Evolutionary conservation across 2,329 filamentous ascomycete genomes (phyloP).

Genomic region (Cadophora luteo-olivacea): DNA sequence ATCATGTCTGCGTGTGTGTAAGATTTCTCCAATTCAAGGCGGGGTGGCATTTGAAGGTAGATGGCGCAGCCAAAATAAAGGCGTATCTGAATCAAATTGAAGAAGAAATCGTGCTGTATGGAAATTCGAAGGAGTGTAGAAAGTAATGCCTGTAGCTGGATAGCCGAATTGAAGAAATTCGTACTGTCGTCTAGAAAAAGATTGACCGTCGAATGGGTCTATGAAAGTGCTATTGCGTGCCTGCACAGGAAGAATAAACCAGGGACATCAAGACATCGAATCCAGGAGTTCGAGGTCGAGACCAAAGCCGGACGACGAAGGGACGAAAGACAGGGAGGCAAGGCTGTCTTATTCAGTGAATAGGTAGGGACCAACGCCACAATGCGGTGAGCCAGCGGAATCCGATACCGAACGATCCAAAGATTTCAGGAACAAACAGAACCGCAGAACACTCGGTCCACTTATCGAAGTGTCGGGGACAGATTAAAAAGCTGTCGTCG

Average conservation of each 20-base stretch:
- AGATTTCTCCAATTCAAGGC: slow-evolving; percentile 44
- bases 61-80: slow-evolving; percentile 42
- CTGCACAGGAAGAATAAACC: slow-evolving; percentile 35
- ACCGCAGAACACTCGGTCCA: background rate
- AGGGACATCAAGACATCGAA: slow-evolving; percentile 35
- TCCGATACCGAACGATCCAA: background rate
- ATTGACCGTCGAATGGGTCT: background rate
- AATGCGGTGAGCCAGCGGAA: background rate
- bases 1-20: slow-evolving; percentile 47
- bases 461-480: slow-evolving; percentile 18
- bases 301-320: slow-evolving; percentile 17
- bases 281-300: slow-evolving; percentile 2
- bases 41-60: slow-evolving; percentile 39
- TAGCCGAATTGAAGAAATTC: background rate
- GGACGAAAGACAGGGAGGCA: background rate
- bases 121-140: slow-evolving; percentile 5
- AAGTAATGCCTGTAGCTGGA: background rate
- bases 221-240: slow-evolving; percentile 32
- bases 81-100: slow-evolving; percentile 26
- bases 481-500: slow-evolving; percentile 25
- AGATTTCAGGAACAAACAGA: slow-evolving; percentile 13
- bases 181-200: background rate
- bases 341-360: background rate
- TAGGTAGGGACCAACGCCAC: background rate
- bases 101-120: slow-evolving; percentile 8